These are phyloP conservation scores for Debaryomyces castellii DNA, from an alignment of 805 yeast species.

Conservation along the genomic window DNA sequence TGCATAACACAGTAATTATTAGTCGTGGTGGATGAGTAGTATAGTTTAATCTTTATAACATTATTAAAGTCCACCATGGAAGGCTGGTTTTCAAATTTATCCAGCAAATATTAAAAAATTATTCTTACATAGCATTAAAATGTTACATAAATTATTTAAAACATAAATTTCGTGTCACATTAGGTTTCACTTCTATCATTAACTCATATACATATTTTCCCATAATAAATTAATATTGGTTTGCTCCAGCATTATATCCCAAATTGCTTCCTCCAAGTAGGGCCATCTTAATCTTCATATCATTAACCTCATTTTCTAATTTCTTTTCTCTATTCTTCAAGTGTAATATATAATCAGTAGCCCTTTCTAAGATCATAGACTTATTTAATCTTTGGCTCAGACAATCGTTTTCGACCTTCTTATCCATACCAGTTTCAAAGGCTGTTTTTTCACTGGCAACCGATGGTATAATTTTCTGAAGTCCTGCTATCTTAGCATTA, in stretches of 20 bases:
- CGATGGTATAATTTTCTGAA: slow-evolving; percentile 69
- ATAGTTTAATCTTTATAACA: too few species aligned
- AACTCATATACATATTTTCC: background rate
- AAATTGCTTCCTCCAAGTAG: background rate
- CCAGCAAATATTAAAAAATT: too few species aligned
- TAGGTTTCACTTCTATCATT: background rate
- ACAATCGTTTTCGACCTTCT: slow-evolving; percentile 3
- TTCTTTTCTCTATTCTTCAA: slow-evolving; percentile 41
- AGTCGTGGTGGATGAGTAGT: too few species aligned
- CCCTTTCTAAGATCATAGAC: slow-evolving; percentile 66
- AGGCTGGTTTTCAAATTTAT: too few species aligned
- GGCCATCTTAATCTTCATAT: background rate
- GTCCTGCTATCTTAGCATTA: slow-evolving; percentile 66
- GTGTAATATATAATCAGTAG: slow-evolving; percentile 57
- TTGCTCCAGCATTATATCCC: background rate
- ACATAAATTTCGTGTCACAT: background rate
- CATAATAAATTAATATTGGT: background rate
- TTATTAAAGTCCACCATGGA: too few species aligned
- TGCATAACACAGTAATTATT: too few species aligned
- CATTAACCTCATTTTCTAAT: background rate
- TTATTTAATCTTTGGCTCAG: slow-evolving; percentile 51
- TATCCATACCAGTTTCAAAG: slow-evolving; percentile 44
- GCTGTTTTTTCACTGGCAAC: slow-evolving; percentile 62
- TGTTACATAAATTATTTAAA: background rate
- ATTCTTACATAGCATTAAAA: too few species aligned